A percentile compares a stretch with the other conserved stretches of the same genome.
Conservation (phyloP, 352 stramenopile species). For the Phytophthora lateralis region DNA sequence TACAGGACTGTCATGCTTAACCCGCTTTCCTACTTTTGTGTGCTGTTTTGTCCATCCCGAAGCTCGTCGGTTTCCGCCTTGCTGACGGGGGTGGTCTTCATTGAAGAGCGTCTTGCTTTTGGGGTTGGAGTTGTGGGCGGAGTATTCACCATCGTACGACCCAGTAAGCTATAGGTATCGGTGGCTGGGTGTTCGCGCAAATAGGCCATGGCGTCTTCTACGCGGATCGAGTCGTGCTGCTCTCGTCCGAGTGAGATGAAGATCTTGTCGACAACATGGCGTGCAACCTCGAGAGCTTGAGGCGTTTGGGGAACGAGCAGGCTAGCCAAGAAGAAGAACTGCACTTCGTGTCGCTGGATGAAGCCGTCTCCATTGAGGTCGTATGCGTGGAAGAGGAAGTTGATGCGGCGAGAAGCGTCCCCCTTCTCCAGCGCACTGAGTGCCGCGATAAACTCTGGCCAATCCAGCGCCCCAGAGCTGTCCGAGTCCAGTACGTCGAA, state of each 20-base stretch:
- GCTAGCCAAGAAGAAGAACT: conserved; percentile 67
- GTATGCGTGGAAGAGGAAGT: conserved; percentile 80
- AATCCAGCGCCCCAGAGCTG: conserved; percentile 66
- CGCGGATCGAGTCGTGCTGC: conserved; percentile 41
- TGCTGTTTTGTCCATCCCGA: conserved; percentile 9
- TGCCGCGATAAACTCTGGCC: conserved; percentile 74
- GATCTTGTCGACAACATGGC: conserved; percentile 71
- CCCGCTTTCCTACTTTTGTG: conserved; percentile 5
- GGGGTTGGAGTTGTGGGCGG: conserved; percentile 18
- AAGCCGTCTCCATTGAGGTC: conserved; percentile 67
- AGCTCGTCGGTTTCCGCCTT: not conserved
- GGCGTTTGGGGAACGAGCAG: conserved; percentile 47
- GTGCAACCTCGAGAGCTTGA: conserved; percentile 54
- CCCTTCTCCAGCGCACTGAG: conserved; percentile 73
- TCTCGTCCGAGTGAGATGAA: conserved; percentile 52
- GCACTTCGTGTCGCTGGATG: conserved; percentile 66
- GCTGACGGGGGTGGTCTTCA: not conserved
- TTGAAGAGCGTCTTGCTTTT: conserved; percentile 3
- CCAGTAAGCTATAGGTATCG: conserved; percentile 70
- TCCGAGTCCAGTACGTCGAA: conserved; percentile 73
- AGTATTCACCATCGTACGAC: conserved; percentile 65
- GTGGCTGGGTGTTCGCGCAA: conserved; percentile 49
- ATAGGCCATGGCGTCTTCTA: conserved; percentile 56
- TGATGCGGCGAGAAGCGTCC: conserved; percentile 49
- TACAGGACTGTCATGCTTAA: conserved; percentile 1